phyloP scores from a whole-genome alignment of 768 basidiomycete genomes.

The Coprinopsis cinerea region DNA sequence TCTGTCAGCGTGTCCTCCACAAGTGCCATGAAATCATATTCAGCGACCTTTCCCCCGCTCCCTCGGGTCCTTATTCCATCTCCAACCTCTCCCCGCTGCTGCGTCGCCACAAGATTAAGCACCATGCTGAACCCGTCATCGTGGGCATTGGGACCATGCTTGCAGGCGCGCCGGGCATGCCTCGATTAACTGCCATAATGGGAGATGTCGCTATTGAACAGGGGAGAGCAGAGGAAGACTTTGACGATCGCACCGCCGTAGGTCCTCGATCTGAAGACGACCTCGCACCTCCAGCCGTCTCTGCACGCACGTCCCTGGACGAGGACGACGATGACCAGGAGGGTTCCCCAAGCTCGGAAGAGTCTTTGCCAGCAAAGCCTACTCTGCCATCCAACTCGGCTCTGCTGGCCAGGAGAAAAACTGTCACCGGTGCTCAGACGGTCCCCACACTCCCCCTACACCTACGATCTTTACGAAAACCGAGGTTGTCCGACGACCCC shows the following conservation, averaged over 20 bases:
- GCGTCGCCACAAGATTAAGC: slow-evolving; percentile 62
- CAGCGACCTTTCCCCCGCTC: slow-evolving; percentile 68
- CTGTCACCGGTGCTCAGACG: slow-evolving; percentile 64
- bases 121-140: slow-evolving; percentile 66
- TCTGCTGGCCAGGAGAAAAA: slow-evolving; percentile 35
- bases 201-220: slow-evolving; percentile 88
- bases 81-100: slow-evolving; percentile 44
- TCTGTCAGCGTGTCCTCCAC: slow-evolving; percentile 88
- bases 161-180: slow-evolving; percentile 75
- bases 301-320: slow-evolving; percentile 13
- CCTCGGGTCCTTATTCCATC: slow-evolving; percentile 61
- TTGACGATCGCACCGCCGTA: slow-evolving; percentile 41
- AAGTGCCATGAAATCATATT: slow-evolving; percentile 97
- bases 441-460: slow-evolving; percentile 67
- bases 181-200: slow-evolving; percentile 61
- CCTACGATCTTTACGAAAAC: slow-evolving; percentile 43
- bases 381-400: slow-evolving; percentile 13
- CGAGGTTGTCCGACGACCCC: slow-evolving; percentile 66
- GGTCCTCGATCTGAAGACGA: slow-evolving; percentile 45
- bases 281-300: slow-evolving; percentile 17
- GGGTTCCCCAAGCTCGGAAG: slow-evolving; percentile 25
- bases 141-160: slow-evolving; percentile 82
- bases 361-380: slow-evolving; percentile 16
- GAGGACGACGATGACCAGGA: slow-evolving; percentile 42
- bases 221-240: slow-evolving; percentile 69